Base-by-base conservation (phyloP, 192 early-diverging fungal species). In the Entomortierella parvispora region DNA sequence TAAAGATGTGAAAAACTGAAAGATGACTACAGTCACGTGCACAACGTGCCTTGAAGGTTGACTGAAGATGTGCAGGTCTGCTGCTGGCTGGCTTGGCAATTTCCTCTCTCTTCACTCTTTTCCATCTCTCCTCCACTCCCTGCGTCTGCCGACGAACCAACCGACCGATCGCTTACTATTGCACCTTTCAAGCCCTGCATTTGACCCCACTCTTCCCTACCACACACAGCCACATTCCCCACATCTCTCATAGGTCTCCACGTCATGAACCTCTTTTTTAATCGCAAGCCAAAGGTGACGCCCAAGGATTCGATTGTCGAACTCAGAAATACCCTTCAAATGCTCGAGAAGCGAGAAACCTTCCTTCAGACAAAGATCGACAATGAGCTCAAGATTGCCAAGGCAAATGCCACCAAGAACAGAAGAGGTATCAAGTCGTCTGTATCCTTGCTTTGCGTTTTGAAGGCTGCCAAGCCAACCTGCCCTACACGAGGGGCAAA, bases 301-400 rank as follows among this genome's bases (percentile, higher is more conserved):
- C 89, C 97, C 59, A 98, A 97, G 79, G 95, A 97, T 82, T 95
- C 97, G 57, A 97, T 99, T 68, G 88, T 95, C 58, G 90, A 92
- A 77, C 86, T 99, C 62, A 87, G 93, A 59, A 97, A 97, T 62
- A 94, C 90, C 31, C 81, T 96, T 46, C 84, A 93, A 54, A 97
- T 97, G 94, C 88, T 99, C 32, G 96, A 97, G 72, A 99, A 99
- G 87, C 83, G 95, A 59, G 93, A 97, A 62, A 88, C 86, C 52
- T 92, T 94, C 76, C 79, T 99, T 52, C 88, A 96, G 65, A 85
- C 85, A 42, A 94, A 96, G 74, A 92, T 95, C 33, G 94, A 98
- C 65, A 87, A 83, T 48, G 94, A 98, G 81, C 82, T 93, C 47
- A 92, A 91, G 78, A 86, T 87, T 26, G 97, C 97, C 2, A 95